Percentiles rank a stretch among this genome's conserved stretches.
Conservation (phyloP, 1,284 basidiomycete genomes). For the Microbotryomycetes sp. region DNA sequence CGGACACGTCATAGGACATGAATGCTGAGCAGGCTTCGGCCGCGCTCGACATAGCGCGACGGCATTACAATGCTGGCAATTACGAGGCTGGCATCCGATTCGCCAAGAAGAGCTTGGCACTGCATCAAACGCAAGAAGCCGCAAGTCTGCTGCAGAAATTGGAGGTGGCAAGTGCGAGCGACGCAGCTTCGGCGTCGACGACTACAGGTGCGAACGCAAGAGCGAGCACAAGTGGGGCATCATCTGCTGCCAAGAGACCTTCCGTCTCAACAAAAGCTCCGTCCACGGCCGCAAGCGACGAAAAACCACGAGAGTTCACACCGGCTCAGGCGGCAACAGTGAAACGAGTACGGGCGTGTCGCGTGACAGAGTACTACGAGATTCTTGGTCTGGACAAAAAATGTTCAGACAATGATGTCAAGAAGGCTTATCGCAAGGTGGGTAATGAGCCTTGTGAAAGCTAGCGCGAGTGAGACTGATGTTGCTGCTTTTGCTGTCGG, state of each 20-base stretch:
- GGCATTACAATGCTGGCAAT: conserved; percentile 8
- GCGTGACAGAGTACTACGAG: conserved; percentile 86
- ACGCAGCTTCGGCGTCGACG: conserved; percentile 3
- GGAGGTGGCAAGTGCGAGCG: conserved; percentile 25
- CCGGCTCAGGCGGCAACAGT: conserved; percentile 78
- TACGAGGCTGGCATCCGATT: conserved; percentile 64
- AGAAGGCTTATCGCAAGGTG: conserved; percentile 97
- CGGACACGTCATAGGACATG: no score
- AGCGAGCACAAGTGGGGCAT: background rate
- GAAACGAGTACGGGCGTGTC: conserved; percentile 76
- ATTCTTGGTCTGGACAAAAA: conserved; percentile 77
- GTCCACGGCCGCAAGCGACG: conserved; percentile 27
- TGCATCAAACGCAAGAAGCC: conserved; percentile 78
- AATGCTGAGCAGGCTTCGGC: conserved; percentile 20
- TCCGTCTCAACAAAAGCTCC: background rate
- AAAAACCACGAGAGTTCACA: conserved; percentile 73
- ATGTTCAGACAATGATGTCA: conserved; percentile 83
- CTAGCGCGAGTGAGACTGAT: background rate
- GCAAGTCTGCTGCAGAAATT: conserved; percentile 60
- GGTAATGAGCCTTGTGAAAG: no score
- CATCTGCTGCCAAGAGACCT: conserved; percentile 1
- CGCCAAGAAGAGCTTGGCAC: conserved; percentile 76
- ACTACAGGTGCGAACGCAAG: background rate
- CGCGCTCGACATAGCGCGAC: conserved; percentile 23
- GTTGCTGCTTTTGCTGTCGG: background rate